Evolutionary conservation across 2,329 filamentous ascomycete genomes (phyloP), one percentile per base, ranked within the genome.

Genomic region (Capronia americana): DNA sequence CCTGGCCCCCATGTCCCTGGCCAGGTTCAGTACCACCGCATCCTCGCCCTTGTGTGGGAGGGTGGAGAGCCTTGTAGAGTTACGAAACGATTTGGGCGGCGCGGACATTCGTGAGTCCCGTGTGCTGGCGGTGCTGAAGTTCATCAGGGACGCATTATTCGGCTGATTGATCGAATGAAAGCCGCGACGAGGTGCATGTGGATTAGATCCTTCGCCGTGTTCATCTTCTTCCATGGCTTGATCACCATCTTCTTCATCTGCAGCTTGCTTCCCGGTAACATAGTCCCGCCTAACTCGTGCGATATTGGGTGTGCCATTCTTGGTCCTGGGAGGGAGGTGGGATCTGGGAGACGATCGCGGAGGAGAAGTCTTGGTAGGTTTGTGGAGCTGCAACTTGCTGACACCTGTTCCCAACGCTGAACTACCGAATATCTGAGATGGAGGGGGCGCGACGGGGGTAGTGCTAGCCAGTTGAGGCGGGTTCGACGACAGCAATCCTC

Each of bases 1-100:
- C 77, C 75, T 86, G 75, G 77, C 81, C 75, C 82, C 89, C 10
- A 93, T 78, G 67, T 90, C 88, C 75, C 90, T 91, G 32, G 92
- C 91, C 66, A 96, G 87, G 6, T 85, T 81, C 3, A 88, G 85
- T 73, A 92, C 90, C 53, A 87, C 86, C 59, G 88, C 88, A 8
- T 87, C 84, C 56, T 84, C 84, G 69, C 80, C 73, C 70, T 78
- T 80, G 44, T 74, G 77, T 11, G 73, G 76, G 17, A 79, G 70
- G 24, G 64, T 51, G 14, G 71, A 72, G 17, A 71, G 57, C 44
- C 62, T 64, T 44, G 48, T 53, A 14, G 67, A 66, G n/a, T 7
- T 61, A 17, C 66, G 68, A 38, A 67, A 58, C 11, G 64, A 57
- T 57, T 64, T 64, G 10, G 58, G 66, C 28, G 48, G 44, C 12